Evolutionary conservation across 306 rosid genomes (phyloP), one percentile per base, ranked within the genome.

Genomic region (Lathyrus aphaca): DNA sequence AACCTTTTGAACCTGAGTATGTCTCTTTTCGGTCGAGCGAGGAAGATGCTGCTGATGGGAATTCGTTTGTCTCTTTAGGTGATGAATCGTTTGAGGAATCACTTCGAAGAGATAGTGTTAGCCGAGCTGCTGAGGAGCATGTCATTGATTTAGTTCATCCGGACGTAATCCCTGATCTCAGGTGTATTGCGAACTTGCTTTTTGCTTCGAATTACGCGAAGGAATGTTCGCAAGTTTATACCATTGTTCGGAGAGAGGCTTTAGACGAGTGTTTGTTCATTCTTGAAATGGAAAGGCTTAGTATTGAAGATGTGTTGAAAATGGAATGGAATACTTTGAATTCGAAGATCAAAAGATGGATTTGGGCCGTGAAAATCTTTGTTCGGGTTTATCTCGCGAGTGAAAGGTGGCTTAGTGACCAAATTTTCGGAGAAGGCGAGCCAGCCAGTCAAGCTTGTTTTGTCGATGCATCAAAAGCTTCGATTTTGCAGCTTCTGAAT

Each of bases 331-430:
- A 10, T 42, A 64, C 45, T 75, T 77, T 90, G 86, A 90, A 88
- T 66, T 88, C 91, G 35, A 93, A 82, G 82, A 85, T 93, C 79
- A 82, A 84, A 77, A 80, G 86, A 80, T 93, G 98, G 98, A 81
- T 80, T 60, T 86, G 96, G 78, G 88, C 86, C 9, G 83, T 88
- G 85, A 93, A 93, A 83, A 81, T 88, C 76, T 93, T 93, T 42
- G 90, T 93, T 13, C 81, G 93, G 74, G 91, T 86, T 69, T 88
- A 90, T 81, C 96, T 93, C 45, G 81, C 91, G 21, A 93, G 97
- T 23, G 98, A 93, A 82, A 93, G 72, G 63, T 83, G 78, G 85
- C 96, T 93, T 6, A 63, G 88, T 30, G 89, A 93, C 45, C 96
- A 88, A 78, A 78, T 93, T 51, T 90, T 90, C 8, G 89, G 85